These are phyloP conservation scores for Tylopilus felleus DNA, from an alignment of 768 basidiomycete species.

Conservation along the genomic window DNA sequence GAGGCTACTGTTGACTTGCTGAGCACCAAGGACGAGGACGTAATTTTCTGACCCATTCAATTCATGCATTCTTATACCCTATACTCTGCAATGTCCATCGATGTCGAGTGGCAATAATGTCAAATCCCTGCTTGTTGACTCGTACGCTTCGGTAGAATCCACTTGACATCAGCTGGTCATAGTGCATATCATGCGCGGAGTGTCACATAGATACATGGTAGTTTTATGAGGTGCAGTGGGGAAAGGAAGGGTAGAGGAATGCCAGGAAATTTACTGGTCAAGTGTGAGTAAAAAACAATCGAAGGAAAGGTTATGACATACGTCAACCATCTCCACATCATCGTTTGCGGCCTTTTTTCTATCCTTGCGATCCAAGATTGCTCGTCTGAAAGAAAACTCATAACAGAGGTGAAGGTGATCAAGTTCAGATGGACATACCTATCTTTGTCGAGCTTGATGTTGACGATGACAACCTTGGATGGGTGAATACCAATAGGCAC, in stretches of 20 bases:
- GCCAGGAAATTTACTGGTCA: conserved; percentile 22
- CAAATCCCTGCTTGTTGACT: conserved; percentile 4
- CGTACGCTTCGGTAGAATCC: not conserved
- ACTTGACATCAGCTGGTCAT: conserved; percentile 31
- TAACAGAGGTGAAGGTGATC: not conserved
- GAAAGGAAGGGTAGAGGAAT: conserved; percentile 9
- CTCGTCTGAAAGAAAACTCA: conserved; percentile 48
- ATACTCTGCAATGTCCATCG: not conserved
- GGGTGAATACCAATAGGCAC: conserved; percentile 95
- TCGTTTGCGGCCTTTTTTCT: conserved; percentile 59
- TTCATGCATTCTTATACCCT: conserved; percentile 11
- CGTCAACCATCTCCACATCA: conserved; percentile 80
- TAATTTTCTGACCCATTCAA: conserved; percentile 69
- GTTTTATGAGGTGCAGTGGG: conserved; percentile 41
- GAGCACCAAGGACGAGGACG: conserved; percentile 84
- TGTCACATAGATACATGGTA: conserved; percentile 64
- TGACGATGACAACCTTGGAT: conserved; percentile 92
- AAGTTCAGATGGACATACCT: conserved; percentile 41
- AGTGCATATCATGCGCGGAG: conserved; percentile 53
- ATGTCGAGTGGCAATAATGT: conserved; percentile 6
- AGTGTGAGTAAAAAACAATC: conserved; percentile 11
- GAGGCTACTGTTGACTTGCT: conserved; percentile 59
- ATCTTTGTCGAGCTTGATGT: conserved; percentile 91
- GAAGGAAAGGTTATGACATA: conserved; percentile 39
- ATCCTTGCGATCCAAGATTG: conserved; percentile 85